Conservation (phyloP, 306 rosid species). For the Pyrus betulifolia region DNA sequence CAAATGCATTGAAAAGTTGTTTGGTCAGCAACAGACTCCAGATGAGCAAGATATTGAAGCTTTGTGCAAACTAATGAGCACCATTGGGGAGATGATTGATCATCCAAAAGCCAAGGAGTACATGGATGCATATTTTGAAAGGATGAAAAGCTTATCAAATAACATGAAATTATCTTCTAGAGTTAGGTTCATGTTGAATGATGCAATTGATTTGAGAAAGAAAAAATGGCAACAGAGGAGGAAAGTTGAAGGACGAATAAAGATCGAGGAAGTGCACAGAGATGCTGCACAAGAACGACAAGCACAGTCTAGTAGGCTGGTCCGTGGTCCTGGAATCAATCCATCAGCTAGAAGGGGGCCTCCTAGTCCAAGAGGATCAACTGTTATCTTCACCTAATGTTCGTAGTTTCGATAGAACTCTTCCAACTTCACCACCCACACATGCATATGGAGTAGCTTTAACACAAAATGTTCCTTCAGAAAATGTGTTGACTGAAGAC, state of each 20-base stretch:
- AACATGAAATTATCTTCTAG: slow-evolving; percentile 83
- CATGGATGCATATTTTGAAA: slow-evolving; percentile 80
- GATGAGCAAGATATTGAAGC: slow-evolving; percentile 93
- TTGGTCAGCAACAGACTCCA: slow-evolving; percentile 74
- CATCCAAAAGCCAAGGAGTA: slow-evolving; percentile 78
- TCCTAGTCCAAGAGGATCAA: too few relatives aligned
- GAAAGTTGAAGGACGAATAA: slow-evolving; percentile 90
- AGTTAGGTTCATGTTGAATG: slow-evolving; percentile 92
- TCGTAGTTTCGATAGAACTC: slow-evolving; percentile 46
- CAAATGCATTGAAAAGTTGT: slow-evolving; percentile 32
- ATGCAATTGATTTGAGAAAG: slow-evolving; percentile 75
- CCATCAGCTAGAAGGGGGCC: too few relatives aligned
- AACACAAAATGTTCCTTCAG: slow-evolving; percentile 38
- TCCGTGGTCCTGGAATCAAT: slow-evolving; percentile 49
- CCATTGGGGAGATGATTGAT: slow-evolving; percentile 95
- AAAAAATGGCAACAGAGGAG: slow-evolving; percentile 92
- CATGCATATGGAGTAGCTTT: slow-evolving; percentile 33
- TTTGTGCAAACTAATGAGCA: slow-evolving; percentile 92
- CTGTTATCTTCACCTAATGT: slow-evolving; percentile 7
- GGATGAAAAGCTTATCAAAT: slow-evolving; percentile 53
- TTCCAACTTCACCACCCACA: slow-evolving; percentile 38
- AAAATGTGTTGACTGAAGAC: slow-evolving; percentile 44
- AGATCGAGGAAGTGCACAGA: slow-evolving; percentile 94
- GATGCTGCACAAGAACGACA: slow-evolving; percentile 96
- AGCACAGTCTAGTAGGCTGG: slow-evolving; percentile 63